Base-by-base conservation (phyloP, 148 eudicot genomes). In the Chenopodium quinoa region DNA sequence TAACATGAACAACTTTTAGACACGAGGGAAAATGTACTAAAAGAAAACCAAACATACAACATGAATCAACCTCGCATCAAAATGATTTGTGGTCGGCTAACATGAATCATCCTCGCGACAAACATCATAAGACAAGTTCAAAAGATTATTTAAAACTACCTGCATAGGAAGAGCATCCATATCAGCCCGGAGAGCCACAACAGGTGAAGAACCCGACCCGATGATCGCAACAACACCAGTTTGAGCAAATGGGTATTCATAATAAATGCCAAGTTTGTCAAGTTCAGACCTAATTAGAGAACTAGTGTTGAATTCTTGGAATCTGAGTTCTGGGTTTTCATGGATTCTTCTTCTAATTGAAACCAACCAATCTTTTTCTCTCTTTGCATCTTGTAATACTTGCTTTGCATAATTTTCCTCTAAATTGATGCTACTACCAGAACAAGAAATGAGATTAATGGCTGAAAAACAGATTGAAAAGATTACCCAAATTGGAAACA, bases 111-210 rank as follows among this genome's bases (percentile, higher is more conserved):
- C 56, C 3, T 0, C 56, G 56, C 12, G 0, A 52, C 56, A 52
- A 52, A 52, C 12, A 14, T 10, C 56, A 12, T 14, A 12, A 52
- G 12, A 52, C 56, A 10, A 40, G 0, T 40, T 40, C 44, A 40
- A 40, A 7, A 40, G 44, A 40, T 10, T 1, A 48, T 12, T 48
- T 48, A 9, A 23, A 19, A 5, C 22, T 54, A 91, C 95, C 93
- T 91, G 97, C 84, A 93, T 29, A 76, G 96, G 93, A 48, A 94
- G 95, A 72, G 94, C 97, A 85, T 95, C 98, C 90, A 95, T 95
- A 52, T 95, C 98, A 54, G 98, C 97, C 77, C 97, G 85, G 69
- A 93, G 90, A 74, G 96, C 97, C 29, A 95, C 95, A 71, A 91
- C 84, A 7, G 97, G 98, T 1, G 84, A 78, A 14, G 78, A 85